Conservation (phyloP, 768 basidiomycete species). For the Tulasnella sp. region DNA sequence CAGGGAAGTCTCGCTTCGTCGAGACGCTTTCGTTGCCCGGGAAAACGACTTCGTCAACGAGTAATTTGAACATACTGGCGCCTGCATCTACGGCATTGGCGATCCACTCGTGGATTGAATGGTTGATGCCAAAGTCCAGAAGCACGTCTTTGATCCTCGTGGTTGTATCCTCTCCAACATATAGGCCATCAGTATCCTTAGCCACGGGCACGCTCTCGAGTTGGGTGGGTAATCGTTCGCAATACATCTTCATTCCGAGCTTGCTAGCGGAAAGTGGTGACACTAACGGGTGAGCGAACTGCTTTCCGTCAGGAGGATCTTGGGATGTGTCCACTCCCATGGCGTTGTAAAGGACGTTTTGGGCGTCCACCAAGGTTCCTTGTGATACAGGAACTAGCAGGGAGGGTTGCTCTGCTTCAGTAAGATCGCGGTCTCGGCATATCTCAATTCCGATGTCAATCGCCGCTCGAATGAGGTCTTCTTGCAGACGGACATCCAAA, state of each 20-base stretch:
- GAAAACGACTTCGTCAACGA: conserved; percentile 38
- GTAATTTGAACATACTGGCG: conserved; percentile 44
- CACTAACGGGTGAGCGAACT: conserved; percentile 12
- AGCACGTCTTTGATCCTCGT: conserved; percentile 45
- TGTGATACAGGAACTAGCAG: neutral
- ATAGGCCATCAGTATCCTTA: conserved; percentile 34
- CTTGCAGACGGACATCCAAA: neutral
- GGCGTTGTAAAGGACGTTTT: neutral
- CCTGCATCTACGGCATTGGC: conserved; percentile 53
- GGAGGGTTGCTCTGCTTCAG: too few relatives aligned
- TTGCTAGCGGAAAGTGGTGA: conserved; percentile 13
- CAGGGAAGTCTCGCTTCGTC: conserved; percentile 39
- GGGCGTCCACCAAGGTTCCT: neutral
- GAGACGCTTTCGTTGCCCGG: conserved; percentile 36
- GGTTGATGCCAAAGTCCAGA: conserved; percentile 42
- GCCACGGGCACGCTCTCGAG: conserved; percentile 34
- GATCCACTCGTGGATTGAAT: conserved; percentile 49
- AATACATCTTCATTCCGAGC: conserved; percentile 29
- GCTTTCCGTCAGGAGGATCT: neutral
- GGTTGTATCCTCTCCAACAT: conserved; percentile 45
- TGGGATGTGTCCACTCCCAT: neutral
- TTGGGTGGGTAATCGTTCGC: conserved; percentile 28
- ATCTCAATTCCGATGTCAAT: neutral
- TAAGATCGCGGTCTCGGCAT: neutral
- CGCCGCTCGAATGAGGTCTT: neutral